Evolutionary conservation across 1,284 basidiomycete species (phyloP), one percentile per base, ranked within the genome.

Genomic region (Tilletia walkeri): DNA sequence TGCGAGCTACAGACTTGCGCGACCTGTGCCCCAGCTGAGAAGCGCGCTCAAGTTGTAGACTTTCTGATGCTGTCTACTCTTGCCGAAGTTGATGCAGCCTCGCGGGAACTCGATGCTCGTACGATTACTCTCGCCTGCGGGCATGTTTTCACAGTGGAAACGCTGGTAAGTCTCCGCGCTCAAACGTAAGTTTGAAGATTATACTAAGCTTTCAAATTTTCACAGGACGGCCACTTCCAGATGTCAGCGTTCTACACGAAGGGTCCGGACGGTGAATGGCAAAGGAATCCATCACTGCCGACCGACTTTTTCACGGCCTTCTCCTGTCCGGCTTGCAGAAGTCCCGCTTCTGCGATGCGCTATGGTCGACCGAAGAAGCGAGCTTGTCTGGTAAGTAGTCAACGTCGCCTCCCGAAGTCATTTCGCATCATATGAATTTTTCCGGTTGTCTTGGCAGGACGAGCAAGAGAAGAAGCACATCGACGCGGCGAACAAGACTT

Each of bases 131-230:
- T 90, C 30, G 85, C 86, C 0, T 92, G 90, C 75, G 76, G 87
- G 0, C 90, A 92, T 77, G 83, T 87, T 0, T 91, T 91, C 80
- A 91, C 90, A 0, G 88, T 90, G 4, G 89, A 90, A 78, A 89
- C 89, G 0, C 85, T 92, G 20, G 90, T 63, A 34, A 63, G 59
- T 59, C 36, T 38, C 34, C 5, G 9, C 10, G 34, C 18, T 36
- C 6, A 18, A 9, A 9, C 56, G 2, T 1, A 18, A 14, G 5
- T 34, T 59, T 18, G 50, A 53, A 53, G 50, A n/a, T 59, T 9
- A 24, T 4, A 24, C 54, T 56, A 10, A 56, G 6, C 12, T 34
- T n/a, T n/a, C 20, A 24, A 14, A 14, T 14, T 5, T 34, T 34
- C 34, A 4, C 20, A 56, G 54, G 54, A 92, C 71, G 89, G 89